Percentiles rank a stretch among this genome's conserved stretches.
These are phyloP conservation scores for Fusarium mexicanum DNA, from an alignment of 2,329 filamentous ascomycete genomes.

Conservation along the genomic window DNA sequence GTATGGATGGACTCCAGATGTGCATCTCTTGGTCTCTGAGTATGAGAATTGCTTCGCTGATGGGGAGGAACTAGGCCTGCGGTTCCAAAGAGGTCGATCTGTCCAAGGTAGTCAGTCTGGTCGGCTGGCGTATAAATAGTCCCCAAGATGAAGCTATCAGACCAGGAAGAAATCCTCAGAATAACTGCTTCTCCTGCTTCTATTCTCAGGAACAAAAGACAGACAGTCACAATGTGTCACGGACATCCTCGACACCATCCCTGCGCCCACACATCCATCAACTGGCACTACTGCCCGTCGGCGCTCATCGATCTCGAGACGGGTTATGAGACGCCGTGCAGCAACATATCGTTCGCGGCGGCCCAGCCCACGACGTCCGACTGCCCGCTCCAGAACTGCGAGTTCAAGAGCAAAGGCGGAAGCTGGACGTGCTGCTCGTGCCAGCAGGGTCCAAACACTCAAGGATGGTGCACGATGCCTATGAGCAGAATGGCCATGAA, in stretches of 20 bases:
- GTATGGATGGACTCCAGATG: constrained; percentile 70
- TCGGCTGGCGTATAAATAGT: constrained; percentile 34
- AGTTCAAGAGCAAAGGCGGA: constrained; percentile 59
- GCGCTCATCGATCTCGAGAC: constrained; percentile 59
- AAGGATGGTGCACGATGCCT: constrained; percentile 62
- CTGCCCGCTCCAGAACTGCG: constrained; percentile 62
- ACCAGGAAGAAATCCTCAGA: neutral
- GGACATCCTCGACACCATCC: constrained; percentile 63
- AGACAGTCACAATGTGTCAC: constrained; percentile 58
- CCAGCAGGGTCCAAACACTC: constrained; percentile 59
- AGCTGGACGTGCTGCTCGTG: constrained; percentile 66
- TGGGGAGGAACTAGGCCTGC: constrained; percentile 63
- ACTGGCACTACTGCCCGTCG: constrained; percentile 64
- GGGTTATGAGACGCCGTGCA: constrained; percentile 60
- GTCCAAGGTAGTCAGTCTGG: constrained; percentile 2
- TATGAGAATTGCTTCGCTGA: constrained; percentile 69
- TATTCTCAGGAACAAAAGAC: neutral
- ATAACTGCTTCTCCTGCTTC: neutral
- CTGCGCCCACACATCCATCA: constrained; percentile 64
- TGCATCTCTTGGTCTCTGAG: constrained; percentile 49
- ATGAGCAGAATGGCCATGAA: constrained; percentile 46
- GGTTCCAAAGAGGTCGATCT: constrained; percentile 46
- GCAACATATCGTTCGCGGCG: constrained; percentile 58
- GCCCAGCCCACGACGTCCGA: constrained; percentile 55
- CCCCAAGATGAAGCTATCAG: constrained; percentile 9